phyloP scores from a whole-genome alignment of 306 rosid species.

The Erythrophleum fordii region DNA sequence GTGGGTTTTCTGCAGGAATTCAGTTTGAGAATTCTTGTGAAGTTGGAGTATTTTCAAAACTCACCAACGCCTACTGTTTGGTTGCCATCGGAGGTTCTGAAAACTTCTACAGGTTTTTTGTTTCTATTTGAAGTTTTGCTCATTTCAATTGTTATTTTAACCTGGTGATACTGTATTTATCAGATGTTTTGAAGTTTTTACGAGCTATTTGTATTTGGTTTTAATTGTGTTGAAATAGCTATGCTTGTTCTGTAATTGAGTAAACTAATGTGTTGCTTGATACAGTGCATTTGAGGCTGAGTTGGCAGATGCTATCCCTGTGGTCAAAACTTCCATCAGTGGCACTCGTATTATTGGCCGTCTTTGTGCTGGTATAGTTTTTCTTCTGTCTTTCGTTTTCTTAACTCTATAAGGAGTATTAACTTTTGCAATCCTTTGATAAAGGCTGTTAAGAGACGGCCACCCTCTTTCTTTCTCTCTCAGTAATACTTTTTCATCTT shows the following conservation, averaged over 20 bases:
- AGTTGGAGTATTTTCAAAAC: constrained; percentile 84
- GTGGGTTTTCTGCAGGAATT: constrained; percentile 54
- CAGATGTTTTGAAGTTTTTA: not conserved
- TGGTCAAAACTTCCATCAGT: constrained; percentile 72
- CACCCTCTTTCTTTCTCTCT: not conserved
- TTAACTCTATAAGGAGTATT: not conserved
- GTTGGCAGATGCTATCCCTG: constrained; percentile 75
- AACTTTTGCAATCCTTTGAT: not conserved
- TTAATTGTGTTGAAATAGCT: constrained; percentile 10
- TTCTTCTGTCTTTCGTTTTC: not conserved
- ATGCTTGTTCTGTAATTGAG: not conserved
- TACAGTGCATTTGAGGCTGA: constrained; percentile 72
- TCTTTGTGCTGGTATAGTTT: constrained; percentile 69
- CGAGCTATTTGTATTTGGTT: constrained; percentile 11
- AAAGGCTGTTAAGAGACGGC: constrained; percentile 5
- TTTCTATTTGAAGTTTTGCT: not conserved
- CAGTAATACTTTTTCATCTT: not conserved
- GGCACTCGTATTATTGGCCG: constrained; percentile 86
- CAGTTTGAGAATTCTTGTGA: constrained; percentile 87
- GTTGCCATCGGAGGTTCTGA: constrained; percentile 91
- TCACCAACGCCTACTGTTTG: constrained; percentile 86
- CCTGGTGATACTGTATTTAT: not conserved
- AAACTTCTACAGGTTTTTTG: constrained; percentile 68
- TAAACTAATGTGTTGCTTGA: constrained; percentile 4
- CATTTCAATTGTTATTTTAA: not conserved